Evolutionary conservation across 2,329 filamentous ascomycete species (phyloP), one percentile per base, ranked within the genome.

Genomic region (Colletotrichum theobromicola): DNA sequence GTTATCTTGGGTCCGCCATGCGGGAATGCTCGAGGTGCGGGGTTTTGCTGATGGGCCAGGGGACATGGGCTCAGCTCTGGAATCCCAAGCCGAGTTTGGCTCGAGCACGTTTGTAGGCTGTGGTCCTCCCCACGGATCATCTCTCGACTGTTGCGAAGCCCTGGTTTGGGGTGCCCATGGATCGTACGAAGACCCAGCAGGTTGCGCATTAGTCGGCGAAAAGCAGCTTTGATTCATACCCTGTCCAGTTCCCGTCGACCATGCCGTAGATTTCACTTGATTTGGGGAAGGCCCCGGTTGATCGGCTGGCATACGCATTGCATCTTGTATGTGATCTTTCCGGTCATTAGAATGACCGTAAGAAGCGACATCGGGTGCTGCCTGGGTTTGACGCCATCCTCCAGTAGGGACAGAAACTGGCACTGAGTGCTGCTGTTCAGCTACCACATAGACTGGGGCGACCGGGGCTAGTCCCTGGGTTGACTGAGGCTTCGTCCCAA

Each of bases 11-110:
- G 37, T 18, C 42, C 12, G 3, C 42, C 42, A 46, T 5, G n/a
- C 10, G n/a, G 12, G 42, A n/a, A 2, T 13, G 21, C 2, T 10
- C n/a, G 42, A 46, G 2, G 42, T 3, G 1, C 12, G 0, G 21
- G 42, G 10, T n/a, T 46, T 2, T 21, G 42, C 42, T 46, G 42
- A 46, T 21, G 42, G 2, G n/a, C 3, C 42, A 12, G 18, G 3
- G 21, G 4, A 46, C 42, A 46, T 46, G 10, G n/a, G 18, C 42
- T 46, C 42, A 46, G n/a, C 18, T 21, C 21, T n/a, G n/a, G 5
- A 46, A 46, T 46, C 10, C 42, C 42, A 46, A 5, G 42, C 42
- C 7, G 42, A 46, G n/a, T 46, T 46, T 2, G 42, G 42, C 10
- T 21, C n/a, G 42, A 5, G 18, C 18, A 46, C 12, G 42, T n/a